Conservation (phyloP, 2,329 filamentous ascomycete genomes). For the Cladophialophora exuberans region DNA sequence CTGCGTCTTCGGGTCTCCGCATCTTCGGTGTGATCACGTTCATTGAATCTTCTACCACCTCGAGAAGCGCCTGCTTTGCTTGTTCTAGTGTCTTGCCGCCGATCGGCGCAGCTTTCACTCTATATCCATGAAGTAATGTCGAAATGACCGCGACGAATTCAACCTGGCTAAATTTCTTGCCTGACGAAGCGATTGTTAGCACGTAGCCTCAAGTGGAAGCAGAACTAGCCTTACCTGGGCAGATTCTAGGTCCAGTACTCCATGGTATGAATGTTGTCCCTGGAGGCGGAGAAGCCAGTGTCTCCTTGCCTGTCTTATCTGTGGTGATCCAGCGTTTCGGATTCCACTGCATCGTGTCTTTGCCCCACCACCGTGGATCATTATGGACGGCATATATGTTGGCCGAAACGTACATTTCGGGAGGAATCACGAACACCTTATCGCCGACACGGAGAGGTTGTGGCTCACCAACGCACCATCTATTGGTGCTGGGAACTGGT, state of each 20-base stretch:
- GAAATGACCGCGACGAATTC: constrained; percentile 41
- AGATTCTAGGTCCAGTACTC: constrained; percentile 37
- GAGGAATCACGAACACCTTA: constrained; percentile 25
- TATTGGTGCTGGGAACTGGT: constrained; percentile 27
- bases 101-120: constrained; percentile 18
- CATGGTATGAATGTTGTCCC: constrained; percentile 36
- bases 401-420: constrained; percentile 25
- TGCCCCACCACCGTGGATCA: constrained; percentile 36
- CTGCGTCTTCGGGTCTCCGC: constrained; percentile 21
- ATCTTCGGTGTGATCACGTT: constrained; percentile 16
- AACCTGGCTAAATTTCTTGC: constrained; percentile 43
- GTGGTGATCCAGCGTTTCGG: constrained; percentile 41
- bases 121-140: constrained; percentile 17
- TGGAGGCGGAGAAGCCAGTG: constrained; percentile 12
- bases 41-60: constrained; percentile 18
- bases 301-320: constrained; percentile 19
- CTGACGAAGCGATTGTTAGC: constrained; percentile 27
- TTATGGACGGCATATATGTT: constrained; percentile 37
- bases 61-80: constrained; percentile 18
- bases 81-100: constrained; percentile 17
- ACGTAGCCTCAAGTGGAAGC: background rate
- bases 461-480: constrained; percentile 18
- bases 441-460: constrained; percentile 25
- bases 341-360: constrained; percentile 35
- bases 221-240: constrained; percentile 8